These are phyloP conservation scores for Collybiopsis luxurians DNA, from an alignment of 768 basidiomycete species.

Conservation along the genomic window DNA sequence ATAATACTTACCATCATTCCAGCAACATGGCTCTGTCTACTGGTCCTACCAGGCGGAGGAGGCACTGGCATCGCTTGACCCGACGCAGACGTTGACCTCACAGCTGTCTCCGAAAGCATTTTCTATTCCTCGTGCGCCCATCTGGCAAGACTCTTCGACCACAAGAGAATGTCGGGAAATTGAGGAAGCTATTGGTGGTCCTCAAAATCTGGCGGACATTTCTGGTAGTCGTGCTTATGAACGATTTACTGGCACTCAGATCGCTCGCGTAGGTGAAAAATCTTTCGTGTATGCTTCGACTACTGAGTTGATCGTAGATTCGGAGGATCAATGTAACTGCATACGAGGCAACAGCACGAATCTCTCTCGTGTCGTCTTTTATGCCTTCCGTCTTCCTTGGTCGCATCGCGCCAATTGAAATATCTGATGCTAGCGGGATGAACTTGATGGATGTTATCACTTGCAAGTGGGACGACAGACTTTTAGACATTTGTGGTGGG, in stretches of 20 bases:
- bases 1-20: not conserved
- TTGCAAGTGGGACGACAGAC: slow-evolving; percentile 67
- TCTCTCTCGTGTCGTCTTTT: slow-evolving; percentile 83
- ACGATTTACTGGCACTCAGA: slow-evolving; percentile 86
- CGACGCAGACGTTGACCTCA: slow-evolving; percentile 45
- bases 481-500: slow-evolving; percentile 70
- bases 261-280: slow-evolving; percentile 55
- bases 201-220: slow-evolving; percentile 67
- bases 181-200: slow-evolving; percentile 65
- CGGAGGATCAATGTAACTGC: slow-evolving; percentile 47
- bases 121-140: slow-evolving; percentile 65
- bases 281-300: not conserved
- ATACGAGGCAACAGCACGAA: slow-evolving; percentile 59
- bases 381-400: slow-evolving; percentile 82
- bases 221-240: slow-evolving; percentile 86
- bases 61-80: slow-evolving; percentile 52
- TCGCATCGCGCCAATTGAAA: slow-evolving; percentile 74
- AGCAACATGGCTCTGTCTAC: slow-evolving; percentile 90
- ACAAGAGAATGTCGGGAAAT: slow-evolving; percentile 68
- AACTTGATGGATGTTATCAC: slow-evolving; percentile 79
- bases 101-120: slow-evolving; percentile 69
- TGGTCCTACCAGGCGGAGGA: slow-evolving; percentile 61
- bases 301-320: slow-evolving; percentile 39
- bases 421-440: slow-evolving; percentile 90
- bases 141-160: slow-evolving; percentile 93